These are phyloP conservation scores for Nakazawaea holstii DNA, from an alignment of 805 yeast genomes.

Conservation along the genomic window DNA sequence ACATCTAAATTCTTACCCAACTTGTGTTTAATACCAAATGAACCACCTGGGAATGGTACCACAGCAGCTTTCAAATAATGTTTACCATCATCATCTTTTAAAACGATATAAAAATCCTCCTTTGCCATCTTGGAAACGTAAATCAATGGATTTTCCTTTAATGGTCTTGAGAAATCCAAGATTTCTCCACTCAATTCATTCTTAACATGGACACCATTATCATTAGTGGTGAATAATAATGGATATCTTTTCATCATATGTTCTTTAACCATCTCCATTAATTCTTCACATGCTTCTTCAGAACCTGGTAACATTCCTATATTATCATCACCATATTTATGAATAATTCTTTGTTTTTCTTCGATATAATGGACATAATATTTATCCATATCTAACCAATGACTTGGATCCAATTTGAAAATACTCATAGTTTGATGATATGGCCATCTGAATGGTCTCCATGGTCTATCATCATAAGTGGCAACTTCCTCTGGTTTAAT, in stretches of 20 bases:
- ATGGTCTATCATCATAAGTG: constrained; percentile 67
- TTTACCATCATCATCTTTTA: constrained; percentile 43
- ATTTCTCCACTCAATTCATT: constrained; percentile 60
- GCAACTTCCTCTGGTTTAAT: constrained; percentile 64
- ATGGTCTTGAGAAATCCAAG: constrained; percentile 54
- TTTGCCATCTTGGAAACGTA: constrained; percentile 66
- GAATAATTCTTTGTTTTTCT: constrained; percentile 56
- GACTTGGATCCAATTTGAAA: constrained; percentile 63
- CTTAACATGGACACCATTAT: constrained; percentile 45
- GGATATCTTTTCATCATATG: constrained; percentile 65
- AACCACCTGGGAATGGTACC: constrained; percentile 77
- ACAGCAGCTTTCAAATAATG: constrained; percentile 71
- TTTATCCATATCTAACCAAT: constrained; percentile 79
- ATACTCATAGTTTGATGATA: constrained; percentile 78
- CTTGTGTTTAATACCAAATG: constrained; percentile 56
- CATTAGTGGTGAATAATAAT: constrained; percentile 44
- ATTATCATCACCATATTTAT: constrained; percentile 53
- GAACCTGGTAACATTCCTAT: constrained; percentile 65
- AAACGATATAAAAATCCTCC: constrained; percentile 67
- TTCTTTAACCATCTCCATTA: constrained; percentile 55
- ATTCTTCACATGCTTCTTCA: constrained; percentile 53
- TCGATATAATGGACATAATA: constrained; percentile 61
- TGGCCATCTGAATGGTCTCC: constrained; percentile 81
- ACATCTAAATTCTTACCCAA: constrained; percentile 57
- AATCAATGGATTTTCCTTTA: constrained; percentile 58